Percentiles rank a stretch among this genome's conserved stretches.
phyloP scores from a whole-genome alignment of 139 green algal genomes.

The Chlorella sorokiniana region DNA sequence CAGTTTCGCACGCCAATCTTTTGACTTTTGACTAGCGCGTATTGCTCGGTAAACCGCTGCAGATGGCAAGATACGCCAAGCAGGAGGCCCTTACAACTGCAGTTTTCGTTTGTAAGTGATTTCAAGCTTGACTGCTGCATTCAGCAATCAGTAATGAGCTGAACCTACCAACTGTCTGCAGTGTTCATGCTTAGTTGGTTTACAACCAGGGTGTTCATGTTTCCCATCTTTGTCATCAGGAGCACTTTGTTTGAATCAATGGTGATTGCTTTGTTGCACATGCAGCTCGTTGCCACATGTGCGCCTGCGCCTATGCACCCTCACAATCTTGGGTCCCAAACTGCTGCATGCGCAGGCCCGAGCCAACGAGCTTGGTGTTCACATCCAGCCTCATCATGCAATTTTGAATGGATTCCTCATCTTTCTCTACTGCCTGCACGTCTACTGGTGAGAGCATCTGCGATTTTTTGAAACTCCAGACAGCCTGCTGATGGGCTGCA shows the following conservation, averaged over 20 bases:
- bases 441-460: slow-evolving; percentile 72
- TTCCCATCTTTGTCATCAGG: slow-evolving; percentile 66
- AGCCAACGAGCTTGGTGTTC: slow-evolving; percentile 55
- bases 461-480: neutral
- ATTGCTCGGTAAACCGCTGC: neutral
- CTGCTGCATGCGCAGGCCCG: slow-evolving; percentile 26
- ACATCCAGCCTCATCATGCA: slow-evolving; percentile 75
- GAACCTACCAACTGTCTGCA: neutral
- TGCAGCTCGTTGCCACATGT: no score
- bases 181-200: slow-evolving; percentile 79
- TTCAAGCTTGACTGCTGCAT: neutral
- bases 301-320: neutral
- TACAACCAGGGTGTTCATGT: slow-evolving; percentile 62
- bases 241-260: slow-evolving; percentile 54
- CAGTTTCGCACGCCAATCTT: neutral
- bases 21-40: no score
- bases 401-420: slow-evolving; percentile 82
- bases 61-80: slow-evolving; percentile 74
- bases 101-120: slow-evolving; percentile 43
- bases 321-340: neutral
- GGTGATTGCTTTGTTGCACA: no score
- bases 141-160: neutral
- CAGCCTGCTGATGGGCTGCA: neutral
- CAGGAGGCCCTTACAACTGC: slow-evolving; percentile 32
- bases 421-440: slow-evolving; percentile 79